Percentiles rank a stretch among this genome's conserved stretches.
Conservation (phyloP, 495 filamentous ascomycete genomes). For the Penicillium cinerascens region DNA sequence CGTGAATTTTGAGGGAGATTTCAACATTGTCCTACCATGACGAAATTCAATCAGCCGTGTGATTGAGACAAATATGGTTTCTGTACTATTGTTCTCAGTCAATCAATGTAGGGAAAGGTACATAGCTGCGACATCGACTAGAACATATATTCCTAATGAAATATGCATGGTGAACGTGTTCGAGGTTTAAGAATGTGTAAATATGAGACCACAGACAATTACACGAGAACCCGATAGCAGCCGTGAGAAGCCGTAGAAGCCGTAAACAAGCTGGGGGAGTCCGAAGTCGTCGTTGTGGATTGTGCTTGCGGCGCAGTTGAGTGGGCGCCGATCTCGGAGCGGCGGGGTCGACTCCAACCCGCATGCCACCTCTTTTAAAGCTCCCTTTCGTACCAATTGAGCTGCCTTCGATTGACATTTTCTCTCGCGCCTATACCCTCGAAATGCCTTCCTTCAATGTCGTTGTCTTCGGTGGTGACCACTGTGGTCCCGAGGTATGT, state of each 20-base stretch:
- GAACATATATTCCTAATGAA: too few relatives aligned
- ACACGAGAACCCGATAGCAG: neutral
- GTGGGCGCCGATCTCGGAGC: constrained; percentile 29
- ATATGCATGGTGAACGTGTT: too few relatives aligned
- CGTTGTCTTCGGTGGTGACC: constrained; percentile 81
- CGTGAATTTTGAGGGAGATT: too few relatives aligned
- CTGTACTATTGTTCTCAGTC: too few relatives aligned
- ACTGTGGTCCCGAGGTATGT: constrained; percentile 89
- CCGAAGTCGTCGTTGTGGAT: neutral
- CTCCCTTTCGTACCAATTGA: constrained; percentile 18
- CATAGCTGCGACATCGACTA: too few relatives aligned
- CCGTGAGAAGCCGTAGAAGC: neutral
- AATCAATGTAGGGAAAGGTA: too few relatives aligned
- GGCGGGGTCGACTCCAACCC: constrained; percentile 26
- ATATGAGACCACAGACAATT: too few relatives aligned
- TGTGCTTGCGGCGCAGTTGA: neutral
- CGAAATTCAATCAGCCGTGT: too few relatives aligned
- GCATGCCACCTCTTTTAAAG: constrained; percentile 29
- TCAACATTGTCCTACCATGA: too few relatives aligned
- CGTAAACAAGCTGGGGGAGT: neutral
- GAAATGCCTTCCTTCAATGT: constrained; percentile 52
- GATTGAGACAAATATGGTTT: too few relatives aligned
- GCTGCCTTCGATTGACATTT: constrained; percentile 11
- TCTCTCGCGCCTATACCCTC: constrained; percentile 8
- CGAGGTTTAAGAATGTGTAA: too few relatives aligned